These are phyloP conservation scores for Fragilaria crotonensis DNA, from an alignment of 108 stramenopile species.

Conservation along the genomic window DNA sequence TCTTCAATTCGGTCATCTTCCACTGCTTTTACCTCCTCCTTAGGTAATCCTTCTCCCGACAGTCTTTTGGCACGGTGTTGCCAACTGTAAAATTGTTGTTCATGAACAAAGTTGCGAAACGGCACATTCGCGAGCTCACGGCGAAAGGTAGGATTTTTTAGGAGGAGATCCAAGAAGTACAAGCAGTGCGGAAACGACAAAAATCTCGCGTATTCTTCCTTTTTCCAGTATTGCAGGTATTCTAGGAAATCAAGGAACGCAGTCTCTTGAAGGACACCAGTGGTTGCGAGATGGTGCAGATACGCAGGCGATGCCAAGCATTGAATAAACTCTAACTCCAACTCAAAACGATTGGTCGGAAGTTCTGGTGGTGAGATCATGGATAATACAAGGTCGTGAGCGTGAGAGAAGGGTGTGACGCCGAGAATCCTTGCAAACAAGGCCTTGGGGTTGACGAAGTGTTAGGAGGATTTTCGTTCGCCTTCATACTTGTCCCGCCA, in stretches of 20 bases:
- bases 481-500: too few relatives aligned
- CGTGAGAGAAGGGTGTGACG: too few relatives aligned
- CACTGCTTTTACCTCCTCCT: too few relatives aligned
- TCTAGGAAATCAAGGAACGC: conserved; percentile 62
- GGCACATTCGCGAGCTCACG: conserved; percentile 68
- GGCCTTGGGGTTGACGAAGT: too few relatives aligned
- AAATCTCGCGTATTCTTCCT: conserved; percentile 69
- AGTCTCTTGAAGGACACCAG: conserved; percentile 46
- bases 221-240: conserved; percentile 72
- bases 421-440: too few relatives aligned
- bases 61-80: conserved; percentile 2
- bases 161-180: conserved; percentile 74
- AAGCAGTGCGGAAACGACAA: conserved; percentile 74
- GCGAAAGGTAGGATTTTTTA: conserved; percentile 54
- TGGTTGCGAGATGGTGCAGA: conserved; percentile 74
- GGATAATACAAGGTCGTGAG: too few relatives aligned
- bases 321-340: conserved; percentile 70
- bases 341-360: conserved; percentile 47
- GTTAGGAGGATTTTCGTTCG: too few relatives aligned
- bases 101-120: conserved; percentile 30
- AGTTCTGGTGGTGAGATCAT: conserved; percentile 21
- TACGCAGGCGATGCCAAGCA: conserved; percentile 82
- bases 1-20: not conserved
- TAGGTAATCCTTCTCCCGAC: conserved; percentile 3
- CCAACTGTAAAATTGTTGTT: conserved; percentile 12